Evolutionary conservation across 2,329 filamentous ascomycete species (phyloP).

Genomic region (Ophiocordyceps robertsii): DNA sequence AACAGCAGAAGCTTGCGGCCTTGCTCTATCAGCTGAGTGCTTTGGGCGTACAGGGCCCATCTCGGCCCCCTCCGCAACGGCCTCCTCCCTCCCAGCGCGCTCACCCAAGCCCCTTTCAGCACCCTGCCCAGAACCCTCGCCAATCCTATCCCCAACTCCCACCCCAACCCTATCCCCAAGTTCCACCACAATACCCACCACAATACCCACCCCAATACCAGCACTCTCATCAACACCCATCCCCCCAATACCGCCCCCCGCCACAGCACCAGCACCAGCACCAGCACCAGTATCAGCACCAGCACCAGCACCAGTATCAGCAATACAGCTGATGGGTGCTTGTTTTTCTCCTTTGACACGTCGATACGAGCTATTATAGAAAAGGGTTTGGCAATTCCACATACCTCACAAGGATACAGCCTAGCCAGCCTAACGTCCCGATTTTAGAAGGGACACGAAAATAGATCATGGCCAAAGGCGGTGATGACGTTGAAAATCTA

Average conservation of each 20-base stretch:
- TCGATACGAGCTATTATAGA: not conserved
- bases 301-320: not conserved
- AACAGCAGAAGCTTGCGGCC: slow-evolving; percentile 1
- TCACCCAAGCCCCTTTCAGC: not conserved
- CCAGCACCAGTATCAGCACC: not conserved
- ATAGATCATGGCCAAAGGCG: not conserved
- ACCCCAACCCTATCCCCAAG: not conserved
- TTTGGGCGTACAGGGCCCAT: not conserved
- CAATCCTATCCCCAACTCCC: not conserved
- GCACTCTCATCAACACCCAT: not conserved
- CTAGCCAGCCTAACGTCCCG: not conserved
- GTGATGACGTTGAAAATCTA: not conserved
- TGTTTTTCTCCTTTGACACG: not conserved
- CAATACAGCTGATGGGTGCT: not conserved
- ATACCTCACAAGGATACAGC: not conserved
- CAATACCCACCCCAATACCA: not conserved
- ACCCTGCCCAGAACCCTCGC: not conserved
- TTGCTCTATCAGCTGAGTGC: not conserved
- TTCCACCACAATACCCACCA: not conserved
- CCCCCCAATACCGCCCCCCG: not conserved
- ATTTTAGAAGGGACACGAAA: not conserved
- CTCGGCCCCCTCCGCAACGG: not conserved
- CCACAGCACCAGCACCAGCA: not conserved
- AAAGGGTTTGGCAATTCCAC: not conserved
- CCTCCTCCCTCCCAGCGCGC: not conserved